Evolutionary conservation across 352 stramenopile species (phyloP).

Genomic region (Globisporangium canariense): DNA sequence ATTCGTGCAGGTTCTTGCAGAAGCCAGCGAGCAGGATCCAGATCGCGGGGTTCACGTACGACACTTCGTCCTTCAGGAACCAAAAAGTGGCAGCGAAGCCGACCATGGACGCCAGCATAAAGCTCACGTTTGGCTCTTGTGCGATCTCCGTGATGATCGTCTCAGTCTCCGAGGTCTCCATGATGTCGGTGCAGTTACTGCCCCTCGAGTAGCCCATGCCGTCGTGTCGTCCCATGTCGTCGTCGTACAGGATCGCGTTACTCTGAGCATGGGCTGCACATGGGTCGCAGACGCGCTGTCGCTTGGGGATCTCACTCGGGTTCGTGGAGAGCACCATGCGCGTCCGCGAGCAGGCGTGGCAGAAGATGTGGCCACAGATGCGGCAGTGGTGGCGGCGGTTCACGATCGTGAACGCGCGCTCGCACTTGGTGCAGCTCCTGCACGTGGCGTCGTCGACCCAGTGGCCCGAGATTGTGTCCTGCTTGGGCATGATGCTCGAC

Average conservation of each 20-base stretch:
- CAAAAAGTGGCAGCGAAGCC: conserved; percentile 67
- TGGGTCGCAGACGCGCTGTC: conserved; percentile 71
- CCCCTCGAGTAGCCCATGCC: conserved; percentile 7
- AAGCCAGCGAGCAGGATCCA: conserved; percentile 75
- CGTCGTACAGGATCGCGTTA: conserved; percentile 61
- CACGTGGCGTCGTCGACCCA: conserved; percentile 63
- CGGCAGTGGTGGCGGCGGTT: conserved; percentile 82
- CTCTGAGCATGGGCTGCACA: conserved; percentile 62
- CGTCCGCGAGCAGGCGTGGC: conserved; percentile 71
- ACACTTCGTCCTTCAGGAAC: conserved; percentile 80
- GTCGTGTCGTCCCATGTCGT: conserved; percentile 26
- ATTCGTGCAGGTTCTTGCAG: conserved; percentile 68
- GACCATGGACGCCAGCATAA: conserved; percentile 56
- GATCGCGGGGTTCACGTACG: conserved; percentile 62
- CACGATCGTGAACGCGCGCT: conserved; percentile 64
- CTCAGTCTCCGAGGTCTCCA: conserved; percentile 8
- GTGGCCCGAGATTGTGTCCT: conserved; percentile 62
- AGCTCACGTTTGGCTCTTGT: conserved; percentile 32
- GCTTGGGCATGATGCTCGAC: conserved; percentile 30
- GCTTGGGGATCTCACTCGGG: conserved; percentile 56
- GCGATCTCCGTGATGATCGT: neutral
- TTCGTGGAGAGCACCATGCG: conserved; percentile 77
- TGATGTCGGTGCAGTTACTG: neutral
- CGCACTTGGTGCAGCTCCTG: conserved; percentile 62
- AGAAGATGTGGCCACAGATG: conserved; percentile 83